Percentiles rank a stretch among this genome's conserved stretches.
These are phyloP conservation scores for Yamadazyma laniorum DNA, from an alignment of 805 yeast genomes.

Conservation along the genomic window DNA sequence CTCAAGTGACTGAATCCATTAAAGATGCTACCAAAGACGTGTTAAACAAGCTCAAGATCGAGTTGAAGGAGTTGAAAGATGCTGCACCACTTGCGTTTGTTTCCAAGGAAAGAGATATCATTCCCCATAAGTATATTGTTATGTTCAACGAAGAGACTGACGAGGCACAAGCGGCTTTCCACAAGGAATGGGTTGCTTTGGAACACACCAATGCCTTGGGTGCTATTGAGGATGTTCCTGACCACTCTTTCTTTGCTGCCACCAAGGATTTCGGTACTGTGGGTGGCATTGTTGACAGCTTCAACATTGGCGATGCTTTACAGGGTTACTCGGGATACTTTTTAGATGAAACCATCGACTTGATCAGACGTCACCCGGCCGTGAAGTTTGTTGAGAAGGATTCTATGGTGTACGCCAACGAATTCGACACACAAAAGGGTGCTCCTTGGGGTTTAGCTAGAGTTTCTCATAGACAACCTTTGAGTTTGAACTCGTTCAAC, in stretches of 20 bases:
- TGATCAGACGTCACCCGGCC: slow-evolving; percentile 62
- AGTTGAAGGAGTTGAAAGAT: slow-evolving; percentile 9
- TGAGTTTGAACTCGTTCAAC: slow-evolving; percentile 66
- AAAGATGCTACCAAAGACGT: slow-evolving; percentile 2
- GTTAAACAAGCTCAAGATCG: slow-evolving; percentile 8
- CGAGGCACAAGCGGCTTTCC: slow-evolving; percentile 56
- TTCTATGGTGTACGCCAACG: slow-evolving; percentile 63
- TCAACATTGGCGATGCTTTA: slow-evolving; percentile 55
- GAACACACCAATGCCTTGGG: slow-evolving; percentile 48
- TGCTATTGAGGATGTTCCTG: slow-evolving; percentile 22
- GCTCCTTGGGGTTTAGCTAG: slow-evolving; percentile 96
- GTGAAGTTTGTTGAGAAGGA: slow-evolving; percentile 75
- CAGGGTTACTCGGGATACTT: slow-evolving; percentile 87
- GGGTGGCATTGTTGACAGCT: slow-evolving; percentile 62
- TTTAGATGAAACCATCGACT: slow-evolving; percentile 68
- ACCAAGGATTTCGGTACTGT: slow-evolving; percentile 23
- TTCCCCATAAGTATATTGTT: slow-evolving; percentile 79
- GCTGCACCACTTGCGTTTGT: slow-evolving; percentile 50
- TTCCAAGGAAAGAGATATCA: slow-evolving; percentile 40
- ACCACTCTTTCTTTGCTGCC: slow-evolving; percentile 37
- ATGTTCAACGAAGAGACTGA: slow-evolving; percentile 70
- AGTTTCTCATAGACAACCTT: slow-evolving; percentile 75
- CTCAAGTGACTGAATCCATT: slow-evolving; percentile 5
- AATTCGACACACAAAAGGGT: slow-evolving; percentile 68
- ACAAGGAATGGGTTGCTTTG: slow-evolving; percentile 62